Percentiles rank a stretch among this genome's conserved stretches.
Evolutionary conservation across 495 filamentous ascomycete species (phyloP).

Genomic region (Penicillium maclennaniae): DNA sequence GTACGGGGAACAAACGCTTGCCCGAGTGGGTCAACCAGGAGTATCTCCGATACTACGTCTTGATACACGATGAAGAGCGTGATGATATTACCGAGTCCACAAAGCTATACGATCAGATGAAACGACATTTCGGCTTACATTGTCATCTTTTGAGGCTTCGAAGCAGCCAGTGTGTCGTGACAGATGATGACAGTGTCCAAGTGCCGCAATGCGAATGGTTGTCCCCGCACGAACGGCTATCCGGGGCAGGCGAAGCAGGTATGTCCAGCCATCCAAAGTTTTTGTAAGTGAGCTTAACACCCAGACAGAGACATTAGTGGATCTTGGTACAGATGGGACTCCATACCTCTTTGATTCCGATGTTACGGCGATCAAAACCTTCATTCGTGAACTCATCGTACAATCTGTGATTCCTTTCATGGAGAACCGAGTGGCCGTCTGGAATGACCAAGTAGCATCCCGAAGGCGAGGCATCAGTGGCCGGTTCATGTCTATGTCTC

Average conservation of each 20-base stretch:
- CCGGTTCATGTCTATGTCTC: slow-evolving; percentile 86
- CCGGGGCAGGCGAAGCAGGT: slow-evolving; percentile 63
- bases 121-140: slow-evolving; percentile 90
- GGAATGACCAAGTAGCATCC: slow-evolving; percentile 98
- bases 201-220: slow-evolving; percentile 83
- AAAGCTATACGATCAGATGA: slow-evolving; percentile 93
- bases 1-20: slow-evolving; percentile 58
- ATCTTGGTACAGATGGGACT: slow-evolving; percentile 61
- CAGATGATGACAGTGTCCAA: slow-evolving; percentile 85
- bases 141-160: slow-evolving; percentile 87
- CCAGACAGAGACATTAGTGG: slow-evolving; percentile 42
- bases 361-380: slow-evolving; percentile 75
- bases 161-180: slow-evolving; percentile 77
- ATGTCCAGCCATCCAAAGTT: slow-evolving; percentile 1
- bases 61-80: slow-evolving; percentile 94
- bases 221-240: slow-evolving; percentile 79
- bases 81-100: slow-evolving; percentile 89
- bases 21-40: slow-evolving; percentile 84
- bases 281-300: slow-evolving; percentile 12
- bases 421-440: slow-evolving; percentile 83
- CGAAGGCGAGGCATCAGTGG: slow-evolving; percentile 80
- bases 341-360: slow-evolving; percentile 90
- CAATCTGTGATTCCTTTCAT: slow-evolving; percentile 92
- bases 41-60: slow-evolving; percentile 89
- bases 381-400: slow-evolving; percentile 87